Evolutionary conservation across 208 protist species (phyloP), one percentile per base, ranked within the genome.

Genomic region (Acanthamoeba lenticulata): DNA sequence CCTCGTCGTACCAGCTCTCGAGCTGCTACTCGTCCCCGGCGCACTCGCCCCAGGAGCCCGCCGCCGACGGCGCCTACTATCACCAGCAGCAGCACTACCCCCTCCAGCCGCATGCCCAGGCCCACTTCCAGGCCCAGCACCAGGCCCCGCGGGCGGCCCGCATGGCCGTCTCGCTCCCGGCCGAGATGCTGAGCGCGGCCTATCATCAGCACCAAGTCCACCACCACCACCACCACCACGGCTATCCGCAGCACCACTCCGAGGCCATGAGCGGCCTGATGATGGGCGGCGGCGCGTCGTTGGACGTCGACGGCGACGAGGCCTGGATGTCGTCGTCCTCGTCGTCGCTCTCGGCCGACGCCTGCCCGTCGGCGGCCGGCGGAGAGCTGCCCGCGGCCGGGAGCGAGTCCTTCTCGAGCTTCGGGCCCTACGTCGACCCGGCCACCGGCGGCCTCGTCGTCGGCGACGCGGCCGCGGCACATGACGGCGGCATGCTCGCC

Each of bases 321-420:
- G 24, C 34, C 67, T 83, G 74, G 74, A 52, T 40, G 27, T 81
- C 72, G 29, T 9, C 67, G 1, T 81, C 72, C 15, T 83, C 74
- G 32, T 77, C 74, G 0, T 83, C 74, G 27, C 13, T 77, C 40
- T 52, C 38, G 38, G 21, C 40, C 29, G 42, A 32, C 74, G 19
- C 27, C 29, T 34, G 65, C 65, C 38, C 34, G 32, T 57, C 49
- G 49, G 9, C 49, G 13, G 49, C 49, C 13, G 19, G 49, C 49
- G 34, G 65, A 5, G 65, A 74, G 32, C 17, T 74, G n/a, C n/a
- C n/a, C 60, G 24, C 15, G 17, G 19, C 42, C 38, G 74, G 74
- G 15, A 55, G 74, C 74, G 74, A 83, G 74, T 83, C 74, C 6
- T 83, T 83, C 74, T 83, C 74, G 9, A 44, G 40, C 36, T 83